Percentiles rank a stretch among this genome's conserved stretches.
Conservation (phyloP, 768 basidiomycete species). For the Wakefieldia striispora region DNA sequence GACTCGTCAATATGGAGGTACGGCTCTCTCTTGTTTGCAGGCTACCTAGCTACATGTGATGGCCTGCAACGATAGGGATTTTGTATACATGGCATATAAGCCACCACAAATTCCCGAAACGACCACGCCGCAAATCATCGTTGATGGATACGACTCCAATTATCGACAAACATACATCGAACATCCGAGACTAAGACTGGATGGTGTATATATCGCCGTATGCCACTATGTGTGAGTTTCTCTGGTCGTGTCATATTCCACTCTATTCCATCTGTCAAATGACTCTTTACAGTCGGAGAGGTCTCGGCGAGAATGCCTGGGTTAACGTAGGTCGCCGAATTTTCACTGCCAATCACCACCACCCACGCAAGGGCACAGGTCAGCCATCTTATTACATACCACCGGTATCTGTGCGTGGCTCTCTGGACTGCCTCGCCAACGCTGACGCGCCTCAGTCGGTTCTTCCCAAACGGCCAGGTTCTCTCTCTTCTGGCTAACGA, state of each 20-base stretch:
- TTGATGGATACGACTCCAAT: conserved; percentile 54
- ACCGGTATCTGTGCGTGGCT: conserved; percentile 77
- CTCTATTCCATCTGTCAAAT: conserved; percentile 3
- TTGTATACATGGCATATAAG: conserved; percentile 65
- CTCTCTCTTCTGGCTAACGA: conserved; percentile 85
- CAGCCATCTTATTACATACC: conserved; percentile 86
- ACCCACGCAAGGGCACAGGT: conserved; percentile 43
- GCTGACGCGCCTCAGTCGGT: conserved; percentile 53
- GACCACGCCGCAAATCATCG: conserved; percentile 48
- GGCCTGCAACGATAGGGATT: conserved; percentile 41
- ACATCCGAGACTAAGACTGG: conserved; percentile 79
- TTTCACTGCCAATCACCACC: conserved; percentile 1
- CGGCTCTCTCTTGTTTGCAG: conserved; percentile 12
- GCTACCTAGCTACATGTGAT: conserved; percentile 3
- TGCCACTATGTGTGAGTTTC: conserved; percentile 78
- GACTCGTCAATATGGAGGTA: conserved; percentile 79
- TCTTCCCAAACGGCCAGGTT: conserved; percentile 84
- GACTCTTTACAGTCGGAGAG: conserved; percentile 40
- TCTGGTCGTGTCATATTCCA: background rate
- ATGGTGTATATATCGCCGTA: conserved; percentile 89
- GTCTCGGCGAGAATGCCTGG: conserved; percentile 84
- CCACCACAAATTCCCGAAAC: conserved; percentile 68
- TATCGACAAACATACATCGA: conserved; percentile 80
- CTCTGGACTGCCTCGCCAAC: background rate
- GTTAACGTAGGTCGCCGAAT: conserved; percentile 59